Evolutionary conservation across 345 rosid genomes (phyloP), one percentile per base, ranked within the genome.

Genomic region (Brassica carinata): DNA sequence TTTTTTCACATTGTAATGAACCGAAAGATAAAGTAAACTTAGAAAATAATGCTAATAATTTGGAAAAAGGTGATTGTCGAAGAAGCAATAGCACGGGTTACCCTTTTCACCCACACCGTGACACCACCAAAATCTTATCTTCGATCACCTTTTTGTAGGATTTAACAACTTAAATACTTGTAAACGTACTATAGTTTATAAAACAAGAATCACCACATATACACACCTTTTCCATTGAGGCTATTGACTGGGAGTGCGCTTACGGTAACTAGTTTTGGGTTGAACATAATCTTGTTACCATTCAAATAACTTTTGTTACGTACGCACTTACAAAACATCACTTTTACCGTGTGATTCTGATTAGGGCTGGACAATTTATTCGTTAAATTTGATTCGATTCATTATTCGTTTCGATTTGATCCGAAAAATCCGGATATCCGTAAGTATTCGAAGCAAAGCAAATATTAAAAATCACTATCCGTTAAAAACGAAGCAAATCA

Each of bases 21-120:
- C 4, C 27, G 45, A 70, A 69, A 63, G 75, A 69, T 51, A 75
- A 81, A 81, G 83, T 36, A 53, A 80, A 76, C 80, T 81, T 76
- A 76, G 72, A 75, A 71, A 64, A 14, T 31, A 71, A 81, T 64
- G 76, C 80, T 64, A 71, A 81, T 81, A 75, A 75, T 81, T 64
- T 55, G 73, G 77, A 40, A 81, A 77, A 80, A 71, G 73, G 77
- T 81, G 69, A 75, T 71, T 65, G 72, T 76, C 43, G 23, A 81
- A 65, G 80, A 76, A 64, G 83, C 80, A 76, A 81, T 70, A 65
- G 57, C 83, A 71, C 73, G 83, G 80, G 73, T 71, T 57, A 13
- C 40, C 64, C 40, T 70, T 81, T 75, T 70, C 67, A 75, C 38
- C 73, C 43, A 30, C 73, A 79, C 65, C 64, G 29, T 59, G 64